Percentiles rank a stretch among this genome's conserved stretches.
These are phyloP conservation scores for Cladophialophora chaetospira DNA, from an alignment of 2,329 filamentous ascomycete species.

Conservation along the genomic window DNA sequence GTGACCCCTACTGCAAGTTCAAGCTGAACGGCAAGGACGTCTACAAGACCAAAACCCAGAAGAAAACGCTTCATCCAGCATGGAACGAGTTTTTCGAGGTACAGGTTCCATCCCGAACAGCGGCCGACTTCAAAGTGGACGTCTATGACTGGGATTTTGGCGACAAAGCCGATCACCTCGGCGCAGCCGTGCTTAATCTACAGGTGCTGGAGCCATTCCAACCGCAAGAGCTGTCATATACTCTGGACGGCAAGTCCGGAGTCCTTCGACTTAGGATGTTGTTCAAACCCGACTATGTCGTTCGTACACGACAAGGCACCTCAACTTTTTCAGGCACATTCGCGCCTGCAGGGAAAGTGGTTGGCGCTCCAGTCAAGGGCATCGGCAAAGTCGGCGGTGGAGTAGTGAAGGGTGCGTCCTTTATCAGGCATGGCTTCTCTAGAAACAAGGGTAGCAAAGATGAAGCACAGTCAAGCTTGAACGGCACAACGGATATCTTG, in stretches of 20 bases:
- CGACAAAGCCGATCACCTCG: slow-evolving; percentile 90
- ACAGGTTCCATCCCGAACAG: slow-evolving; percentile 78
- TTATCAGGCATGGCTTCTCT: slow-evolving; percentile 82
- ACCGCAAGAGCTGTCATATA: slow-evolving; percentile 71
- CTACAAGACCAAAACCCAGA: slow-evolving; percentile 92
- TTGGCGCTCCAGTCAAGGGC: slow-evolving; percentile 94
- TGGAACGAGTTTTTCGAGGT: slow-evolving; percentile 98
- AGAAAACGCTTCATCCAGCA: slow-evolving; percentile 90
- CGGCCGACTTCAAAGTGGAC: slow-evolving; percentile 76
- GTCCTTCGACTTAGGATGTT: slow-evolving; percentile 78
- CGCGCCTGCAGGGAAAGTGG: slow-evolving; percentile 80
- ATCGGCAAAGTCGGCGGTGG: slow-evolving; percentile 78
- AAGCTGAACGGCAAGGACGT: slow-evolving; percentile 84
- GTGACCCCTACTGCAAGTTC: slow-evolving; percentile 96
- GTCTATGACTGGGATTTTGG: slow-evolving; percentile 97
- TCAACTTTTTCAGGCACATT: slow-evolving; percentile 94
- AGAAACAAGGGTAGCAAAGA: slow-evolving; percentile 60
- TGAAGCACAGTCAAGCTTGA: slow-evolving; percentile 26
- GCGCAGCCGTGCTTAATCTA: slow-evolving; percentile 73
- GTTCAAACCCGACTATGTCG: slow-evolving; percentile 92
- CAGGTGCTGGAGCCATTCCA: slow-evolving; percentile 82
- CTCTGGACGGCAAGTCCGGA: slow-evolving; percentile 87
- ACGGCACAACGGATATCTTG: slow-evolving; percentile 17
- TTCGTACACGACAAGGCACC: slow-evolving; percentile 81
- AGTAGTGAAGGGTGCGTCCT: slow-evolving; percentile 86